Conservation (phyloP, 78 protist species). For the Chrysochromulina parva region DNA sequence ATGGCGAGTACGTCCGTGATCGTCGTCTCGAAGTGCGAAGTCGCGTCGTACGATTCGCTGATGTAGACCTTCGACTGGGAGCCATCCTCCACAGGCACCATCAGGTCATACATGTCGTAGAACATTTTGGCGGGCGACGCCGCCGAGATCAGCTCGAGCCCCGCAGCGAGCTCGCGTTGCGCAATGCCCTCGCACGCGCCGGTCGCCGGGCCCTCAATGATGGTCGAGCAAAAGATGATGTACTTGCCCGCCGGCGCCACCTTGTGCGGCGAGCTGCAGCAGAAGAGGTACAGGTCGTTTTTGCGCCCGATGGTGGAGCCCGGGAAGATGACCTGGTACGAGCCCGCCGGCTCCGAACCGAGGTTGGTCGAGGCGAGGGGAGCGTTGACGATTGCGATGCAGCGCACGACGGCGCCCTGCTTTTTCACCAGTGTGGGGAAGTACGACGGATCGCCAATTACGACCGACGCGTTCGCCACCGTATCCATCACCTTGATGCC, state of each 20-base stretch:
- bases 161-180: background rate
- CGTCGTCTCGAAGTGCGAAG: slow-evolving; percentile 87
- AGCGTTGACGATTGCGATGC: slow-evolving; percentile 88
- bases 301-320: slow-evolving; percentile 79
- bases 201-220: slow-evolving; percentile 40
- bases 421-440: slow-evolving; percentile 86
- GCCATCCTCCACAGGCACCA: background rate
- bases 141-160: background rate
- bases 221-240: slow-evolving; percentile 89
- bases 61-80: slow-evolving; percentile 40
- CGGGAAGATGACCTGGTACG: slow-evolving; percentile 90
- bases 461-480: slow-evolving; percentile 56
- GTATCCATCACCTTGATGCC: slow-evolving; percentile 83
- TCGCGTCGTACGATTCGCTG: slow-evolving; percentile 77
- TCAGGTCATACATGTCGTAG: slow-evolving; percentile 17
- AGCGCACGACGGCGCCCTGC: slow-evolving; percentile 81
- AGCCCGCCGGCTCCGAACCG: slow-evolving; percentile 27
- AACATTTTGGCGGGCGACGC: slow-evolving; percentile 1
- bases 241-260: slow-evolving; percentile 88
- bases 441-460: slow-evolving; percentile 96
- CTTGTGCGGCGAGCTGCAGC: slow-evolving; percentile 72
- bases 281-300: slow-evolving; percentile 89
- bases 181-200: background rate
- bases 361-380: slow-evolving; percentile 80
- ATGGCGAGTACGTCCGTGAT: slow-evolving; percentile 74